phyloP scores from a whole-genome alignment of 495 filamentous ascomycete species.

The Talaromyces adpressus region DNA sequence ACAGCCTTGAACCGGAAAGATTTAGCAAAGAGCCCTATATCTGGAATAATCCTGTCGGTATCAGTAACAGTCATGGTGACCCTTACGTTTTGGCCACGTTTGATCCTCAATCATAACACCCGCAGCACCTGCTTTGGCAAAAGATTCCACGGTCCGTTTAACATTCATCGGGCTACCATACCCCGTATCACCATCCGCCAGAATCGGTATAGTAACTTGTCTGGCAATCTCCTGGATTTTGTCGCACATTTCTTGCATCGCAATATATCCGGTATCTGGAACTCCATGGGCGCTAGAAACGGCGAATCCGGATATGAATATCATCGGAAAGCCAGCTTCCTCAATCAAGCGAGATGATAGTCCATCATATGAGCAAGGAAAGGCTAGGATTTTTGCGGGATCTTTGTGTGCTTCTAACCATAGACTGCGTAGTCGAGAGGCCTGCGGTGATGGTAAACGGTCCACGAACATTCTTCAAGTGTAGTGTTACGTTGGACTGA shows the following conservation, averaged over 20 bases:
- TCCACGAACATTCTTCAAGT: conserved; percentile 21
- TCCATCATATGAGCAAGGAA: conserved; percentile 32
- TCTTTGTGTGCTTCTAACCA: conserved; percentile 28
- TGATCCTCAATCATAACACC: conserved; percentile 39
- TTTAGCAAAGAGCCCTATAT: neutral
- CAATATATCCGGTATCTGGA: conserved; percentile 38
- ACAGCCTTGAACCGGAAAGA: conserved; percentile 20
- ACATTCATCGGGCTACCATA: conserved; percentile 39
- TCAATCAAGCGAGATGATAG: conserved; percentile 33
- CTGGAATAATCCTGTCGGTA: neutral
- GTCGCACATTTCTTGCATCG: conserved; percentile 36
- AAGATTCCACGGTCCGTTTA: conserved; percentile 30
- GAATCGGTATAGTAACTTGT: conserved; percentile 27
- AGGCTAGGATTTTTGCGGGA: conserved; percentile 28
- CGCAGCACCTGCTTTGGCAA: conserved; percentile 29
- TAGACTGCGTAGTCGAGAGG: conserved; percentile 30
- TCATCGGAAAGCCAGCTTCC: conserved; percentile 32
- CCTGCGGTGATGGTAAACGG: conserved; percentile 23
- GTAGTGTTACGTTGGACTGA: conserved; percentile 9
- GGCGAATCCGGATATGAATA: conserved; percentile 30
- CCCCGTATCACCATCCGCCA: conserved; percentile 36
- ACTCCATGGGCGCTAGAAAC: conserved; percentile 28
- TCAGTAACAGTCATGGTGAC: neutral
- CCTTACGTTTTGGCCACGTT: conserved; percentile 30
- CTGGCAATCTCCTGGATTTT: conserved; percentile 31